Evolutionary conservation across 345 rosid species (phyloP), one percentile per base, ranked within the genome.

Genomic region (Murraya koenigii): DNA sequence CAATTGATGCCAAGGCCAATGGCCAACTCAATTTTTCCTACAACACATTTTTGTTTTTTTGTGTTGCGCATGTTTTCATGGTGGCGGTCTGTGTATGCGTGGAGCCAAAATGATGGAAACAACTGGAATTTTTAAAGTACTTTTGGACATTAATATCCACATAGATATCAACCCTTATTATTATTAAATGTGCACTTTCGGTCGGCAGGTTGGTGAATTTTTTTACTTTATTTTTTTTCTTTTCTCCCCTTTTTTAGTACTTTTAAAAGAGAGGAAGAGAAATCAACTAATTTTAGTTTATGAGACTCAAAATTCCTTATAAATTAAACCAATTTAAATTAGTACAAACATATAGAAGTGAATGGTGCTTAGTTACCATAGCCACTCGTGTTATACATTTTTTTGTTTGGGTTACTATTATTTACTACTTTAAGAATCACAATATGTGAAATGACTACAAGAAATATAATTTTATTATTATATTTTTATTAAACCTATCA

Each of bases 141-240:
- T 23, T 15, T 26, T 58, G 44, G 61, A 64, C 81, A 74, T 44
- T 70, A 80, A 77, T 54, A 54, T 74, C 76, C 36, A 13, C 20
- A 0, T 20, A 54, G 84, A 76, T 22, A 41, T 67, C 56, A 25
- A 36, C 54, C 39, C 49, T 44, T 2, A 3, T 44, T 2, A 44
- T 3, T 28, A 72, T 74, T 65, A 5, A 64, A 20, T 69, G 64
- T 47, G 19, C 75, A 11, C 81, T 77, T 80, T 83, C 77, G 77
- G 83, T 70, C 79, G 77, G 81, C 76, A 63, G 25, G 36, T 8
- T 23, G 33, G 52, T 14, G 6, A 67, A n/a, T 30, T n/a, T 6
- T n/a, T 26, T 33, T 72, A 52, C 49, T 32, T 36, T 33, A 20
- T 6, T 44, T 35, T 59, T 36, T 0, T 9, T 2, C 0, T 28